Evolutionary conservation across 2,329 filamentous ascomycete species (phyloP).

Genomic region (Fusarium sp.): DNA sequence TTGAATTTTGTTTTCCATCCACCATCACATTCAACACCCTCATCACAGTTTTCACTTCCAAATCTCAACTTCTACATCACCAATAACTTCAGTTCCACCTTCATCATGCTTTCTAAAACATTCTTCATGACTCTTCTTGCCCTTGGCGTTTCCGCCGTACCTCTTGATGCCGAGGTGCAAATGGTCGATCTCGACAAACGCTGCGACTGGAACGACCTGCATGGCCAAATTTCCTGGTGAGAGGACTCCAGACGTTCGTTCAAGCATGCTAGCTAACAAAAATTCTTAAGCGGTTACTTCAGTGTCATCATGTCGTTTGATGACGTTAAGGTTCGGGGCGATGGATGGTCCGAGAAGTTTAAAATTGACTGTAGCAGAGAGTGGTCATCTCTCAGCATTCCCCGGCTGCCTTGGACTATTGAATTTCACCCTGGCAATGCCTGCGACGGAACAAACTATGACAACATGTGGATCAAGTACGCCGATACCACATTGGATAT

Average conservation of each 20-base stretch:
- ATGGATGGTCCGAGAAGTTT: neutral
- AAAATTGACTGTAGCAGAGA: neutral
- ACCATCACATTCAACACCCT: no score
- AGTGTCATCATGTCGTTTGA: neutral
- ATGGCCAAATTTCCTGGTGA: neutral
- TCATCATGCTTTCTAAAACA: neutral
- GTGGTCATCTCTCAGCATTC: neutral
- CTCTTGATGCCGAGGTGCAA: neutral
- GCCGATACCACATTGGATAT: neutral
- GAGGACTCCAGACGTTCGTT: accelerated
- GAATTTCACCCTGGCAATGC: neutral
- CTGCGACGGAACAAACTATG: neutral
- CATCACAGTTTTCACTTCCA: no score
- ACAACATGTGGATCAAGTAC: neutral
- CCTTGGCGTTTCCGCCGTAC: neutral
- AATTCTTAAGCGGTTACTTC: neutral
- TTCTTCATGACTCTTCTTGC: neutral
- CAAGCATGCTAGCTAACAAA: neutral
- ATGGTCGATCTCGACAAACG: neutral
- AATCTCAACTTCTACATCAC: no score
- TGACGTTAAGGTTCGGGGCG: neutral
- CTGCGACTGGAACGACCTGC: neutral
- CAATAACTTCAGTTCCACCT: no score
- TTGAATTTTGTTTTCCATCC: no score
- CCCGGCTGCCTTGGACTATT: neutral